phyloP scores from a whole-genome alignment of 2,329 filamentous ascomycete species.

The Fusarium nematophilum region DNA sequence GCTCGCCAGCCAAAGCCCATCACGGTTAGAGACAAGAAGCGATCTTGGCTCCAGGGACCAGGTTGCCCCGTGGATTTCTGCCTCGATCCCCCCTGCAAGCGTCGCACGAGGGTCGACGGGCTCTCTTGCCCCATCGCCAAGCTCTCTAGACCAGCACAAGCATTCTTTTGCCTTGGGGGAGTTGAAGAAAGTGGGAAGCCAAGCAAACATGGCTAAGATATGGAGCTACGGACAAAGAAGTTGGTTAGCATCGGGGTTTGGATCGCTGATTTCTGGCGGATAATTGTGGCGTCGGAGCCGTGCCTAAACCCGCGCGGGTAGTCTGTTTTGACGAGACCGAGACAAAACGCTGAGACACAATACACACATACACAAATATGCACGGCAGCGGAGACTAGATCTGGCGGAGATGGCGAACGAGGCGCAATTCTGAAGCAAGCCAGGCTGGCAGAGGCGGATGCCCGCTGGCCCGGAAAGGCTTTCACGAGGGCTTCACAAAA shows the following conservation, averaged over 20 bases:
- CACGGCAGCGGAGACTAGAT: too few relatives aligned
- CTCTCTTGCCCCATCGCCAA: conserved; percentile 23
- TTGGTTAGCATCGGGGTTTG: too few relatives aligned
- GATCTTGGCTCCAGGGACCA: conserved; percentile 8
- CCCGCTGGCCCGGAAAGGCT: conserved; percentile 22
- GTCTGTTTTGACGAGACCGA: too few relatives aligned
- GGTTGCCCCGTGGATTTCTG: conserved; percentile 7
- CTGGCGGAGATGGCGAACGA: conserved; percentile 16
- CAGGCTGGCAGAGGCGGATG: conserved; percentile 4
- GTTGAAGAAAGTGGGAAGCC: too few relatives aligned
- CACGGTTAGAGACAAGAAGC: not conserved
- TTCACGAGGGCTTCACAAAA: not conserved
- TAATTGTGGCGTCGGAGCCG: too few relatives aligned
- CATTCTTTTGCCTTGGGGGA: conserved; percentile 5
- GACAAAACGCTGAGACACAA: too few relatives aligned
- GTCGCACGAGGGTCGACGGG: conserved; percentile 4
- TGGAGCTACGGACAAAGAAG: too few relatives aligned
- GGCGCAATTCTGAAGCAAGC: conserved; percentile 31
- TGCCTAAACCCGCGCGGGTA: too few relatives aligned
- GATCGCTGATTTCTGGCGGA: too few relatives aligned
- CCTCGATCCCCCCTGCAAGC: conserved; percentile 16
- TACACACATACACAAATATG: too few relatives aligned
- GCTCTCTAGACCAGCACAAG: conserved; percentile 15
- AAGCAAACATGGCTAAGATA: too few relatives aligned
- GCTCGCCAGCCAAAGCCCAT: not conserved